A percentile compares a stretch with the other conserved stretches of the same genome.
These are phyloP conservation scores for Globisporangium iwayamae DNA, from an alignment of 352 stramenopile species.

Conservation along the genomic window DNA sequence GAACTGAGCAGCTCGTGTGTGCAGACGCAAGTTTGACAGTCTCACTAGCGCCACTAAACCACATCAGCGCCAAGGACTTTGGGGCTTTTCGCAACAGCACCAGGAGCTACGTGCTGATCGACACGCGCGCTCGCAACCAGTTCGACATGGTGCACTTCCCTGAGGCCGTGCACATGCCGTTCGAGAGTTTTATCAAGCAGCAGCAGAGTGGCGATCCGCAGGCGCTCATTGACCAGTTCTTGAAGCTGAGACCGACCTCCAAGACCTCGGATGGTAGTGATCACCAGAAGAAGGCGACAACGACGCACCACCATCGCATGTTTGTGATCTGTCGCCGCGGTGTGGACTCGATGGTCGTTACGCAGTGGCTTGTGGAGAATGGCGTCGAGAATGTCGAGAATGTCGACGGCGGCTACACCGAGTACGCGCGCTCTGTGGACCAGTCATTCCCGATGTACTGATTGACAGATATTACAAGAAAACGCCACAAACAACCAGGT, in stretches of 20 bases:
- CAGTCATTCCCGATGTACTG: constrained; percentile 75
- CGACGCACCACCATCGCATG: neutral
- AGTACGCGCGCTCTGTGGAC: constrained; percentile 51
- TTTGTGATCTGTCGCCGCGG: constrained; percentile 81
- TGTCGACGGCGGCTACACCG: constrained; percentile 68
- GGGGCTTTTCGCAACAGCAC: constrained; percentile 20
- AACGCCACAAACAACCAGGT: neutral
- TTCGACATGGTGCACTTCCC: constrained; percentile 80
- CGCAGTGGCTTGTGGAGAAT: constrained; percentile 46
- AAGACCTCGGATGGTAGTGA: neutral
- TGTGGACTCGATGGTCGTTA: constrained; percentile 61
- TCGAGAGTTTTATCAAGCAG: constrained; percentile 27
- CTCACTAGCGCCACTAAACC: constrained; percentile 23
- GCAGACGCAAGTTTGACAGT: neutral
- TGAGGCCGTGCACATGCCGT: constrained; percentile 64
- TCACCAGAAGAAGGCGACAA: neutral
- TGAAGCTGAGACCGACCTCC: neutral
- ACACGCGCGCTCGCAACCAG: constrained; percentile 50
- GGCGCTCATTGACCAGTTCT: neutral
- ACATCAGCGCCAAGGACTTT: constrained; percentile 39
- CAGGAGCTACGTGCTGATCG: constrained; percentile 47
- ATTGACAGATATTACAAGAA: neutral
- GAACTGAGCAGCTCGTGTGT: neutral
- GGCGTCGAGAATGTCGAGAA: constrained; percentile 48
- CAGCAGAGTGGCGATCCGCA: constrained; percentile 9